Conservation (phyloP, 805 yeast genomes). For the Suhomyces canberraensis region DNA sequence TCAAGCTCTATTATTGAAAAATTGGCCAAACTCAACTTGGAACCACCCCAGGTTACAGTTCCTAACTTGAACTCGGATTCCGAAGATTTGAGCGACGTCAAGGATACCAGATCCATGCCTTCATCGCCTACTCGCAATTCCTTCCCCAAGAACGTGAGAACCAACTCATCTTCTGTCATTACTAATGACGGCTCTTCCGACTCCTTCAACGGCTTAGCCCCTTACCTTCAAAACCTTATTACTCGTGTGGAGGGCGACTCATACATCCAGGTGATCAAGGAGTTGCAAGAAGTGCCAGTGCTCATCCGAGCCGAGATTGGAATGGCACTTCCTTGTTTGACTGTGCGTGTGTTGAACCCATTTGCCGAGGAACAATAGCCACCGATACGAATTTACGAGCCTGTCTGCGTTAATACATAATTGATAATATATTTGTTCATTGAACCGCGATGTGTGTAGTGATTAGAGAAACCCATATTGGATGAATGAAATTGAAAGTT, state of each 20-base stretch:
- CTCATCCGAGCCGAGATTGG: conserved; percentile 88
- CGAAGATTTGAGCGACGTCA: conserved; percentile 1
- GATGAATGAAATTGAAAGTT: no score
- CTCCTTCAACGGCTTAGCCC: conserved; percentile 41
- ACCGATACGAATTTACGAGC: no score
- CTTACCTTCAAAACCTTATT: conserved; percentile 55
- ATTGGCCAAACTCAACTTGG: conserved; percentile 48
- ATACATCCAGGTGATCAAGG: conserved; percentile 77
- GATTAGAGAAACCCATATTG: no score
- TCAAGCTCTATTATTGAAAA: conserved; percentile 47
- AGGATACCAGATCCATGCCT: conserved; percentile 22
- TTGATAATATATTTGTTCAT: no score
- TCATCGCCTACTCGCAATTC: conserved; percentile 19
- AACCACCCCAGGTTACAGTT: conserved; percentile 41
- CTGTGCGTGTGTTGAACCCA: conserved; percentile 89
- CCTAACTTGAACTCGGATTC: conserved; percentile 16
- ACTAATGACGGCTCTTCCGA: conserved; percentile 11
- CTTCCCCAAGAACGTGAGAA: conserved; percentile 20
- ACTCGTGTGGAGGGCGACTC: conserved; percentile 60
- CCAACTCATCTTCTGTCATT: conserved; percentile 18
- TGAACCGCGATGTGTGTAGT: no score
- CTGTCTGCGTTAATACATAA: no score
- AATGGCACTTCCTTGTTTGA: conserved; percentile 91
- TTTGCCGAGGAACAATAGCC: conserved; percentile 38
- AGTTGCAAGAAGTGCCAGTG: conserved; percentile 76